These are phyloP conservation scores for Pestalotiopsis sp. DNA, from an alignment of 2,329 filamentous ascomycete species.

Conservation along the genomic window DNA sequence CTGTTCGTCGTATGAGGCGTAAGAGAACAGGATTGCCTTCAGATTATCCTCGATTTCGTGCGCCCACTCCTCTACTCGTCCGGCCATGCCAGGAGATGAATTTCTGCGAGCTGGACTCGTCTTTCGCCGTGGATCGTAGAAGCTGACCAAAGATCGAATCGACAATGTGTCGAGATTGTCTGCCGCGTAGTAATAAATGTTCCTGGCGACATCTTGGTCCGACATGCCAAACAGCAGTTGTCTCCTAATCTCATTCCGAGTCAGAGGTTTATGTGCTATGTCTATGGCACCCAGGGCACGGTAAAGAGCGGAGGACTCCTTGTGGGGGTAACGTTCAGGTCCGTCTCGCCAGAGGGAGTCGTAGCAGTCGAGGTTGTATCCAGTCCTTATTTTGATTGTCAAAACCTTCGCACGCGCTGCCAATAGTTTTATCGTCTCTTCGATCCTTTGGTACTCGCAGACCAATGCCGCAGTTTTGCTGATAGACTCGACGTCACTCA, in stretches of 20 bases:
- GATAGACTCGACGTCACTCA: constrained; percentile 15
- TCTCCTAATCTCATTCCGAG: constrained; percentile 19
- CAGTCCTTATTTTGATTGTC: constrained; percentile 25
- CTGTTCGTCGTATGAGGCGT: constrained; percentile 19
- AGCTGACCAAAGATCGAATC: constrained; percentile 22
- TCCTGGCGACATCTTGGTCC: constrained; percentile 20
- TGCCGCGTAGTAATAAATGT: constrained; percentile 19
- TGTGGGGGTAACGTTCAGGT: constrained; percentile 10
- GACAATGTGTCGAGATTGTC: constrained; percentile 22
- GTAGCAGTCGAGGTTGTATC: constrained; percentile 25
- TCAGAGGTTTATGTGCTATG: constrained; percentile 16
- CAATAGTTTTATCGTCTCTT: constrained; percentile 21
- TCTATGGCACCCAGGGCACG: constrained; percentile 26
- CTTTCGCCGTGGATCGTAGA: constrained; percentile 17
- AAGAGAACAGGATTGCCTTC: constrained; percentile 26
- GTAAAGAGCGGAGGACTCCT: constrained; percentile 19
- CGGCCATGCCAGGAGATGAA: not conserved
- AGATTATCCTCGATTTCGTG: constrained; percentile 15
- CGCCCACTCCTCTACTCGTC: not conserved
- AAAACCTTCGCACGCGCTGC: constrained; percentile 21
- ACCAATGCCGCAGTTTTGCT: constrained; percentile 21
- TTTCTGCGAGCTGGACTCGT: constrained; percentile 9
- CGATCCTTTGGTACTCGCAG: constrained; percentile 21
- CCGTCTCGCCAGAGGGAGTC: constrained; percentile 18
- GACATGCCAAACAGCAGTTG: constrained; percentile 26